A percentile compares a stretch with the other conserved stretches of the same genome.
Evolutionary conservation across 805 yeast species (phyloP).

Genomic region (Lipomyces sp.): DNA sequence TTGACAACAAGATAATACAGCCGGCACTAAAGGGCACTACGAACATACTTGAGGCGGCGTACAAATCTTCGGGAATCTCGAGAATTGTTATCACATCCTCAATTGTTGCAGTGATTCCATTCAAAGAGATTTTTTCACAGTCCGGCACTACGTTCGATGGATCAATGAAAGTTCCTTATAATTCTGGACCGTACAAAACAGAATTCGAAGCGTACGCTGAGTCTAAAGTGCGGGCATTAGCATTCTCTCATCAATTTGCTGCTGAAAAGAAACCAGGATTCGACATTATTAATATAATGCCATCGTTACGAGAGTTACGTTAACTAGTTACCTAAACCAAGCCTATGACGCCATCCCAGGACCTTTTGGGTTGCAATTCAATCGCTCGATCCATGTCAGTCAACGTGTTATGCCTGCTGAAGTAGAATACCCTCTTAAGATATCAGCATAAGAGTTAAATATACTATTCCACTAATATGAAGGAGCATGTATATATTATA

Average conservation of each 20-base stretch:
- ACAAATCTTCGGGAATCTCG: conserved; percentile 46
- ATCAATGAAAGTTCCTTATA: background rate
- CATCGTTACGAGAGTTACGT: too few relatives aligned
- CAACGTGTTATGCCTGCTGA: too few relatives aligned
- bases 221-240: background rate
- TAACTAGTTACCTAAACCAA: too few relatives aligned
- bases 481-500: too few relatives aligned
- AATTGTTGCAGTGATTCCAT: conserved; percentile 45
- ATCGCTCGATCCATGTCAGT: too few relatives aligned
- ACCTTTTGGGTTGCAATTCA: too few relatives aligned
- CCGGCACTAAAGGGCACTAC: conserved; percentile 58
- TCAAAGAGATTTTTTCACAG: background rate
- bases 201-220: conserved; percentile 1
- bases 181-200: background rate
- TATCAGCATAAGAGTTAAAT: too few relatives aligned
- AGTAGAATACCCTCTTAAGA: too few relatives aligned
- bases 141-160: background rate
- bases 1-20: conserved; percentile 48
- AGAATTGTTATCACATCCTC: conserved; percentile 57
- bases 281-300: conserved; percentile 1
- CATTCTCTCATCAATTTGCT: background rate
- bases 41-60: conserved; percentile 50
- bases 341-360: too few relatives aligned
- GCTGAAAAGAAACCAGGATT: background rate
- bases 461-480: too few relatives aligned